Percentiles rank a stretch among this genome's conserved stretches.
Evolutionary conservation across 78 protist genomes (phyloP).

Genomic region (Tieghemostelium lacteum): DNA sequence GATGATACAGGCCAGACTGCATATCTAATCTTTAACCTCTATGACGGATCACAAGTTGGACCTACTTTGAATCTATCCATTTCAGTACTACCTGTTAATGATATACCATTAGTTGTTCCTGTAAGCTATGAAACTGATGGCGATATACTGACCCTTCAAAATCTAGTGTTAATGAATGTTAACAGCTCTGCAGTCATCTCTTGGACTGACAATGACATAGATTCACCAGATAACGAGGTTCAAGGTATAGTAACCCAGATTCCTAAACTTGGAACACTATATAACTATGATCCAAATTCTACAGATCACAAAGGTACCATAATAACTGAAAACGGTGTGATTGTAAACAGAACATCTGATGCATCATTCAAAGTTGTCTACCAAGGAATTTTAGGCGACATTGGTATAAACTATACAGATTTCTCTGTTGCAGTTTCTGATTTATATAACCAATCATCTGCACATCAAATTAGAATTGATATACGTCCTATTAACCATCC

Average conservation of each 20-base stretch:
- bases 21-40: not conserved
- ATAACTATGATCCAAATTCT: not conserved
- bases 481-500: slow-evolving; percentile 7
- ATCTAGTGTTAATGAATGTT: no score
- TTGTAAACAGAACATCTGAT: not conserved
- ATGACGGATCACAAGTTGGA: not conserved
- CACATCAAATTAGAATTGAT: not conserved
- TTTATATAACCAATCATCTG: not conserved
- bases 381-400: not conserved
- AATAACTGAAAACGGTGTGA: not conserved
- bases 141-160: not conserved
- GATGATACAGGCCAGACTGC: not conserved
- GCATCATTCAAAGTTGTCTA: not conserved
- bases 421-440: not conserved
- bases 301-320: not conserved
- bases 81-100: not conserved
- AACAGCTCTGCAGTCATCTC: not conserved
- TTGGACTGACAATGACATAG: not conserved
- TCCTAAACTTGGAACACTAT: not conserved
- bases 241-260: not conserved
- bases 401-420: not conserved
- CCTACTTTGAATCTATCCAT: not conserved
- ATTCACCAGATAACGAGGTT: not conserved
- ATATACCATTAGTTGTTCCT: not conserved
- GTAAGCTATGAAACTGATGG: not conserved